A percentile compares a stretch with the other conserved stretches of the same genome.
Conservation (phyloP, 2,329 filamentous ascomycete species). For the Ilyonectria destructans region DNA sequence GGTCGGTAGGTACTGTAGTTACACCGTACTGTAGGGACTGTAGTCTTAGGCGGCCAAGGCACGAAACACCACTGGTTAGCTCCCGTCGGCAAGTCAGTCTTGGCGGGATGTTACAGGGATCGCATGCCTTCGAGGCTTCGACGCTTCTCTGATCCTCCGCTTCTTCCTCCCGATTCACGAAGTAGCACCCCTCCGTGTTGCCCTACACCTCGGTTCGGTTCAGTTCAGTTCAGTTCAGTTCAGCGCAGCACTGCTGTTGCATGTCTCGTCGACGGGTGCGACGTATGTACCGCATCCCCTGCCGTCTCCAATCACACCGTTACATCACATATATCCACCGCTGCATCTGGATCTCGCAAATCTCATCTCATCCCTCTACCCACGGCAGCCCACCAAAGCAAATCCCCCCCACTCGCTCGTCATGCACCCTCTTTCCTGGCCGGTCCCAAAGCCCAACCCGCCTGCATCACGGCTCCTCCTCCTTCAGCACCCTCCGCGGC, state of each 20-base stretch:
- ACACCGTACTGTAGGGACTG: background rate
- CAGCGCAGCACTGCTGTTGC: background rate
- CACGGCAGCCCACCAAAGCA: constrained; percentile 1
- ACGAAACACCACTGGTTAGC: constrained; percentile 17
- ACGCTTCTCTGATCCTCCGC: background rate
- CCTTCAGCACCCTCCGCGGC: constrained; percentile 3
- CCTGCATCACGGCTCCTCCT: constrained; percentile 3
- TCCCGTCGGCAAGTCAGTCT: constrained; percentile 22
- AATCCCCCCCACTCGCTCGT: background rate
- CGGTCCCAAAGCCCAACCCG: background rate
- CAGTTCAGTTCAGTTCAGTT: background rate
- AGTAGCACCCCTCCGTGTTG: background rate
- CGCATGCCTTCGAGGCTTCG: background rate
- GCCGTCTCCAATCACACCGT: constrained; percentile 17
- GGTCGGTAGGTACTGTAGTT: no score
- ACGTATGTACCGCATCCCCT: background rate
- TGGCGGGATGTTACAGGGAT: constrained; percentile 17
- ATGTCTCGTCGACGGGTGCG: background rate
- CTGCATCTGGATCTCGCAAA: constrained; percentile 24
- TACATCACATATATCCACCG: constrained; percentile 14
- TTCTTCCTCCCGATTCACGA: no score
- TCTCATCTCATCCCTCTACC: constrained; percentile 17
- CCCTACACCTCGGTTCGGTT: background rate
- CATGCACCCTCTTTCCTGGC: background rate
- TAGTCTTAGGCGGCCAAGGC: constrained; percentile 7